Conservation (phyloP, 2,329 filamentous ascomycete species). For the Ascosphaera aggregata region DNA sequence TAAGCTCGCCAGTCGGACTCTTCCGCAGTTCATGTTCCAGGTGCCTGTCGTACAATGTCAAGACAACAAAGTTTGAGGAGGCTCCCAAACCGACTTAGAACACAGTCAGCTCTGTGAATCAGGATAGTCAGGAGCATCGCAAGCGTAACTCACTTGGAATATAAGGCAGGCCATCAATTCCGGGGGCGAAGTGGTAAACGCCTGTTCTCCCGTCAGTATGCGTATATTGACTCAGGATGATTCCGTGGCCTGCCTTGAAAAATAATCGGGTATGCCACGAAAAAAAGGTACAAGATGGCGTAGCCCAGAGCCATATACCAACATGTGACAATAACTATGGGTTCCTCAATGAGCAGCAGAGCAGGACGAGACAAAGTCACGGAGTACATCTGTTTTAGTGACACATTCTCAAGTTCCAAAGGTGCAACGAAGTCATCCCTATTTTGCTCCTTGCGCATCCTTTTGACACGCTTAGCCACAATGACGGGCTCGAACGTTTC, state of each 20-base stretch:
- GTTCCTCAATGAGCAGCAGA: constrained; percentile 9
- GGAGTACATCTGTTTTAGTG: constrained; percentile 5
- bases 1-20: not conserved
- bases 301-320: constrained; percentile 10
- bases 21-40: not conserved
- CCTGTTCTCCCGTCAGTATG: constrained; percentile 1
- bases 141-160: constrained; percentile 6
- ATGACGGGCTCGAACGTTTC: constrained; percentile 39
- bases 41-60: not conserved
- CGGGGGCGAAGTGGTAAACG: constrained; percentile 6
- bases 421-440: constrained; percentile 6
- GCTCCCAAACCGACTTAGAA: not conserved
- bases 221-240: not conserved
- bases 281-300: constrained; percentile 7
- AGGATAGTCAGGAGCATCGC: constrained; percentile 5
- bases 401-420: constrained; percentile 5
- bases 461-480: constrained; percentile 27
- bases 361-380: constrained; percentile 8
- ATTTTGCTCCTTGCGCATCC: constrained; percentile 3
- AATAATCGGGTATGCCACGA: constrained; percentile 7
- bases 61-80: not conserved
- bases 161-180: constrained; percentile 5
- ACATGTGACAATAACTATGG: constrained; percentile 9
- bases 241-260: constrained; percentile 5
- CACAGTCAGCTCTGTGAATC: not conserved